Conservation (phyloP, 2,329 filamentous ascomycete species). For the Sclerotinia subarctica region DNA sequence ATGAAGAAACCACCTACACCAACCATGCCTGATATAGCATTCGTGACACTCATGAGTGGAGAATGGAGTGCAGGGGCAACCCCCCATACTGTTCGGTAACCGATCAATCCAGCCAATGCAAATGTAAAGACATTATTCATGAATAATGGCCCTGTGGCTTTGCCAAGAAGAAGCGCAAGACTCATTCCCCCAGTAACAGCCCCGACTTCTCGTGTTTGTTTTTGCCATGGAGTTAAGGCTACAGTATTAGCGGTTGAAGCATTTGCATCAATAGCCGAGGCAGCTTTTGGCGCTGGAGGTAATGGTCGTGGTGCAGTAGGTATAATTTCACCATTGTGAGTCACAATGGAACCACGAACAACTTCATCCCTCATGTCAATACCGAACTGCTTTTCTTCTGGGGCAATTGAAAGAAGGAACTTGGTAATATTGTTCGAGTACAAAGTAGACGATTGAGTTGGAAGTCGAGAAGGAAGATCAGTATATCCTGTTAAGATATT, state of each 20-base stretch:
- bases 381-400: slow-evolving; percentile 74
- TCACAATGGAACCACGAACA: slow-evolving; percentile 79
- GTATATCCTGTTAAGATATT: slow-evolving; percentile 60
- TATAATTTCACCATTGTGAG: slow-evolving; percentile 70
- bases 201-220: slow-evolving; percentile 71
- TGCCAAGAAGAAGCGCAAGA: slow-evolving; percentile 70
- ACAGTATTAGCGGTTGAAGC: slow-evolving; percentile 53
- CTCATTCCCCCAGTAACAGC: slow-evolving; percentile 76
- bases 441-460: slow-evolving; percentile 83
- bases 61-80: slow-evolving; percentile 80
- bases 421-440: slow-evolving; percentile 96
- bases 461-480: slow-evolving; percentile 79
- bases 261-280: slow-evolving; percentile 47
- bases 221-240: slow-evolving; percentile 77
- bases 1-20: slow-evolving; percentile 86
- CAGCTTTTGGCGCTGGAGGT: slow-evolving; percentile 50
- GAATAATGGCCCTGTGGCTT: slow-evolving; percentile 76
- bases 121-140: slow-evolving; percentile 89
- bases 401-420: slow-evolving; percentile 76
- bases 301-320: slow-evolving; percentile 70
- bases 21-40: slow-evolving; percentile 80
- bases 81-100: slow-evolving; percentile 86
- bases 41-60: slow-evolving; percentile 88
- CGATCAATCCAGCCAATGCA: slow-evolving; percentile 77
- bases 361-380: slow-evolving; percentile 82